phyloP scores from a whole-genome alignment of 2,329 filamentous ascomycete genomes.

The Gliomastix tumulicola region DNA sequence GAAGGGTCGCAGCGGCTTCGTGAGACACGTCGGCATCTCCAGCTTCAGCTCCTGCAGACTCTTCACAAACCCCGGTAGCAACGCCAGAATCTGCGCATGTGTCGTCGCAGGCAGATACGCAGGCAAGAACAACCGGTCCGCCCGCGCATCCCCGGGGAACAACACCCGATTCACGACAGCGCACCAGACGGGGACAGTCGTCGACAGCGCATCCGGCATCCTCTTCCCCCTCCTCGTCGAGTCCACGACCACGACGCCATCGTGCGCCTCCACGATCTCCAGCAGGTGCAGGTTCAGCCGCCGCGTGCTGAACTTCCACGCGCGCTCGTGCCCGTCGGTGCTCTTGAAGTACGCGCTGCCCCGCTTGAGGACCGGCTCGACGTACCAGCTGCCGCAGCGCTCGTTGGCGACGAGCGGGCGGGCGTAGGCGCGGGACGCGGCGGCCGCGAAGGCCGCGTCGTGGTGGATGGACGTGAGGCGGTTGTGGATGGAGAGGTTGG shows the following conservation, averaged over 20 bases:
- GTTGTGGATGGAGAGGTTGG: constrained; percentile 73
- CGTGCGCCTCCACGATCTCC: constrained; percentile 54
- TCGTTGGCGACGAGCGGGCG: constrained; percentile 85
- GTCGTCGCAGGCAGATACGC: constrained; percentile 65
- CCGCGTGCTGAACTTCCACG: constrained; percentile 85
- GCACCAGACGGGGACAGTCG: constrained; percentile 92
- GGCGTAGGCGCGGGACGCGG: constrained; percentile 45
- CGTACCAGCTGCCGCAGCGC: constrained; percentile 94
- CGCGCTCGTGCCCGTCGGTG: constrained; percentile 85
- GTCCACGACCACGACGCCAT: constrained; percentile 83
- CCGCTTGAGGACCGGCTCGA: constrained; percentile 55
- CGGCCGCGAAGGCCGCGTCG: constrained; percentile 68
- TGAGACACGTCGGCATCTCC: constrained; percentile 46
- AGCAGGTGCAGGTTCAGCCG: constrained; percentile 80
- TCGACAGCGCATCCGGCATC: constrained; percentile 91
- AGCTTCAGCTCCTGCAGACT: constrained; percentile 50
- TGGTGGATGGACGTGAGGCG: constrained; percentile 70
- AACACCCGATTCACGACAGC: constrained; percentile 74
- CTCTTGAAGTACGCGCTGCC: constrained; percentile 94
- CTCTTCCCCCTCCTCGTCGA: constrained; percentile 87
- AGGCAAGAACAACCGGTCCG: constrained; percentile 59
- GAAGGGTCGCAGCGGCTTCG: constrained; percentile 67
- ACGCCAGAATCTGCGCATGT: constrained; percentile 66
- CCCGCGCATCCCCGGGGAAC: constrained; percentile 50
- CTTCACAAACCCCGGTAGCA: constrained; percentile 48